Percentiles rank a stretch among this genome's conserved stretches.
phyloP scores from a whole-genome alignment of 371 early-diverging fungal genomes.

The Zychaea mexicana region DNA sequence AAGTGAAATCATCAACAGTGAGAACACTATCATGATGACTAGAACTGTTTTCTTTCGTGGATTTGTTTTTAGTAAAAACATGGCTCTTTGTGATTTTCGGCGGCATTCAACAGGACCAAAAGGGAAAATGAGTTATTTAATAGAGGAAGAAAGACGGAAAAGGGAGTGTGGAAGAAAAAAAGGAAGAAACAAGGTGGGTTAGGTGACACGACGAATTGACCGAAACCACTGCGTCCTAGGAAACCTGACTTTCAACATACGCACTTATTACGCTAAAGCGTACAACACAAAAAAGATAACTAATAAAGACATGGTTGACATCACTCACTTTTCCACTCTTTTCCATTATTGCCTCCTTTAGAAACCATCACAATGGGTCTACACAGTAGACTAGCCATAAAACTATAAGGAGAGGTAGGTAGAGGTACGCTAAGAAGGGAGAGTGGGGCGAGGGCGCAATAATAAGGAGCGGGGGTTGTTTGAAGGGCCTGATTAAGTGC shows the following conservation, averaged over 20 bases:
- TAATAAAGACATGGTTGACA: not conserved
- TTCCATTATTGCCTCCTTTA: no score
- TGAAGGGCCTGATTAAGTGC: no score
- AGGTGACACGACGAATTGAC: not conserved
- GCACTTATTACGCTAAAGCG: not conserved
- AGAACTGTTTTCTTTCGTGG: slow-evolving; percentile 13
- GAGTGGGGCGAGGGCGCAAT: no score
- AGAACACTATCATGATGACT: slow-evolving; percentile 10
- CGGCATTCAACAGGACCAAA: slow-evolving; percentile 9
- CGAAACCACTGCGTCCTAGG: slow-evolving; percentile 4
- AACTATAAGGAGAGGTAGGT: no score
- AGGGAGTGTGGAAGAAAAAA: slow-evolving; percentile 2
- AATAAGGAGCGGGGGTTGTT: no score
- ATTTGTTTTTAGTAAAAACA: slow-evolving; percentile 18
- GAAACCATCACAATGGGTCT: no score
- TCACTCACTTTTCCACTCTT: not conserved
- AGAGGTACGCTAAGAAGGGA: no score
- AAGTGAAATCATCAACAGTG: slow-evolving; percentile 12
- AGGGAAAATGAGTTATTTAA: not conserved
- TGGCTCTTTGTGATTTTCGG: slow-evolving; percentile 5
- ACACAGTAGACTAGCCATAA: no score
- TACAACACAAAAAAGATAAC: not conserved
- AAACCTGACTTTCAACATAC: not conserved
- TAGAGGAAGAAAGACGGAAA: slow-evolving; percentile 1
- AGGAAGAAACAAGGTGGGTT: not conserved